phyloP scores from a whole-genome alignment of 192 early-diverging fungal species.

The Coemansia sp. region DNA sequence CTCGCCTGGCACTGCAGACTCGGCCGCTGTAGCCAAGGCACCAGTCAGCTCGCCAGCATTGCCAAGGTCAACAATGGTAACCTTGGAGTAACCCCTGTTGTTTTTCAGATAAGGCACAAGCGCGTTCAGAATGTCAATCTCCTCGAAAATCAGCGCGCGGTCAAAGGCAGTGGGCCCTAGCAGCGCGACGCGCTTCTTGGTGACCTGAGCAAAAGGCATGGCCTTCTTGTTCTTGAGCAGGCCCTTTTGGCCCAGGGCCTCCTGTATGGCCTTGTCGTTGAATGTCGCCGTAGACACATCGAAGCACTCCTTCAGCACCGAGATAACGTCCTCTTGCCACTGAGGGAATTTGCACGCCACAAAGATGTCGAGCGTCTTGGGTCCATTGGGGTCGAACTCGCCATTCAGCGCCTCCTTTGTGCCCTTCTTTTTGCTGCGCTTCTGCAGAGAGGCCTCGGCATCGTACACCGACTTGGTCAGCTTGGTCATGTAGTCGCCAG shows the following conservation, averaged over 20 bases:
- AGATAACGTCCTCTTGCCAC: constrained; percentile 85
- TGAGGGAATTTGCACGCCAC: constrained; percentile 84
- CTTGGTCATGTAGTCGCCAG: constrained; percentile 79
- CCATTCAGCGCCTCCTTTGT: constrained; percentile 57
- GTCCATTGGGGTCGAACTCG: constrained; percentile 61
- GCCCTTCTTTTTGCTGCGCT: constrained; percentile 80
- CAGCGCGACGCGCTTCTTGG: constrained; percentile 80
- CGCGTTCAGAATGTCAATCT: constrained; percentile 67
- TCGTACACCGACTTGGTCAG: constrained; percentile 77
- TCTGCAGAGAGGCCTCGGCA: constrained; percentile 62
- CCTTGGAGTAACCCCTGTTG: constrained; percentile 61
- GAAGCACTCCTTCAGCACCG: constrained; percentile 63
- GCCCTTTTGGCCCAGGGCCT: constrained; percentile 65
- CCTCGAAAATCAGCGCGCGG: constrained; percentile 81
- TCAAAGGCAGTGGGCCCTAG: constrained; percentile 75
- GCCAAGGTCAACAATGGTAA: constrained; percentile 55
- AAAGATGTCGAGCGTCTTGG: constrained; percentile 77
- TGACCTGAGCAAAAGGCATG: constrained; percentile 94
- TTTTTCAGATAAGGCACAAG: constrained; percentile 61
- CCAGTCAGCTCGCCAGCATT: constrained; percentile 42
- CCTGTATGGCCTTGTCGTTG: constrained; percentile 75
- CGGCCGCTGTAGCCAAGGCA: constrained; percentile 32
- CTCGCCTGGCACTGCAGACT: constrained; percentile 51
- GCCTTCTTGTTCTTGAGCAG: constrained; percentile 92
- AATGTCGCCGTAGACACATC: constrained; percentile 62